Base-by-base conservation (phyloP, 129 eudicot genomes). In the Pseudognaphalium luteoalbum region DNA sequence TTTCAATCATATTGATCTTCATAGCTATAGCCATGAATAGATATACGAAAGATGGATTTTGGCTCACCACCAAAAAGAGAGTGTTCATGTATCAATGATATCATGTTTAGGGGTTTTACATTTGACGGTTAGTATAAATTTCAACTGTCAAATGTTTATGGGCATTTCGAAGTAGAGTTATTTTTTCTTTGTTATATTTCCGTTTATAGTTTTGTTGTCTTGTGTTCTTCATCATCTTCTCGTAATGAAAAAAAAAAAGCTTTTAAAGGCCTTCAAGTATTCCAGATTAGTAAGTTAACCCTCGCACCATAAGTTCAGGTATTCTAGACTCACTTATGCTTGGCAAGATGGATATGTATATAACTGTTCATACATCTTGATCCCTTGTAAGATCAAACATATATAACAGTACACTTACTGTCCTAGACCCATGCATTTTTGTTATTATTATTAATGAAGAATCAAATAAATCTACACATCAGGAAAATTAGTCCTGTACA, bases 11-110 rank as follows among this genome's bases (percentile, higher is more conserved):
- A 29, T 80, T 74, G 58, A 74, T 80, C 50, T 74, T 80, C 76
- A 57, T 80, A 10, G 84, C 75, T 21, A 16, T 74, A 42, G 74
- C 62, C 42, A 73, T 80, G 70, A 80, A 74, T 80, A 80, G 17
- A 73, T 73, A 80, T 80, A 73, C 51, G 0, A 73, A 73, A 17
- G 75, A 80, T 56, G 83, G 83, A 4, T 73, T 80, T 60, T 80
- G 83, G 83, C 56, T 66, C 32, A 66, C 68, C 19, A 35, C 70
- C 19, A 80, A 80, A 41, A 80, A 37, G 76, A 69, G 66, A 59
- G 10, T 74, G 57, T 68, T 74, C 54, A 57, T 41, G 75, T 42
- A 68, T 59, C 71, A 44, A 22, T 67, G 76, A 80, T 47, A 74
- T 41, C 66, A 58, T 30, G 16, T 56, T 72, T 14, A 66, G 66